Evolutionary conservation across 1,284 basidiomycete species (phyloP).

Genomic region (Trichosporon ovoides): DNA sequence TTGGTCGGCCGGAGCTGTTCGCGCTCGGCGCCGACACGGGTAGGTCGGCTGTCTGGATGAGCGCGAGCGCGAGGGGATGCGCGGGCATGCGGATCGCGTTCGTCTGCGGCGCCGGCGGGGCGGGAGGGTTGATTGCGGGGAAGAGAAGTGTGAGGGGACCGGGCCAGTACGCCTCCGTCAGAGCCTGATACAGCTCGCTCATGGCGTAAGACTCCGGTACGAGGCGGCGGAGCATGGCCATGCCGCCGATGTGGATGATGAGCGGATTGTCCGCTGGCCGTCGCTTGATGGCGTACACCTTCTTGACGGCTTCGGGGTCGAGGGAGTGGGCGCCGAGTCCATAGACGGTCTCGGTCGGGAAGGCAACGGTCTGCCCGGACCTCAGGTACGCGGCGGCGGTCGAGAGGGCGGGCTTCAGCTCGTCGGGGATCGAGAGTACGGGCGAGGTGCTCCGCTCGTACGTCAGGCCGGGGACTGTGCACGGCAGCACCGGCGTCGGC

Average conservation of each 20-base stretch:
- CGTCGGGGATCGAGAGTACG: background rate
- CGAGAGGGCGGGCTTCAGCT: constrained; percentile 24
- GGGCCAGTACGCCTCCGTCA: constrained; percentile 89
- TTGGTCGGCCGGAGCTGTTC: constrained; percentile 89
- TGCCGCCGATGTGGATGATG: constrained; percentile 91
- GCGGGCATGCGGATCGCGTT: constrained; percentile 92
- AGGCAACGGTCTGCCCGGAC: constrained; percentile 59
- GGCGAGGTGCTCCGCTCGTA: background rate
- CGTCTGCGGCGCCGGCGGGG: constrained; percentile 54
- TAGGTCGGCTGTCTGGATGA: constrained; percentile 68
- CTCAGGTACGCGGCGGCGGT: constrained; percentile 38
- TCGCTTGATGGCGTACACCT: constrained; percentile 86
- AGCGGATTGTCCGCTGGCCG: constrained; percentile 94
- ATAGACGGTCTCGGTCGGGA: constrained; percentile 98
- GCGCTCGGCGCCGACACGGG: constrained; percentile 94
- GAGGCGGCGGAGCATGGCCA: constrained; percentile 69
- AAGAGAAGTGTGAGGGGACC: constrained; percentile 90
- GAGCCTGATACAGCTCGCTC: constrained; percentile 60
- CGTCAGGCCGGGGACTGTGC: background rate
- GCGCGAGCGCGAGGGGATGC: constrained; percentile 83
- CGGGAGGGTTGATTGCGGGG: constrained; percentile 56
- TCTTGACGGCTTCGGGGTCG: constrained; percentile 58
- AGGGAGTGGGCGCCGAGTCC: constrained; percentile 87
- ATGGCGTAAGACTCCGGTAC: constrained; percentile 61
- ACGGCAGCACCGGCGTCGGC: background rate